Conservation (phyloP, 148 eudicot species). For the Linanthus parryae region DNA sequence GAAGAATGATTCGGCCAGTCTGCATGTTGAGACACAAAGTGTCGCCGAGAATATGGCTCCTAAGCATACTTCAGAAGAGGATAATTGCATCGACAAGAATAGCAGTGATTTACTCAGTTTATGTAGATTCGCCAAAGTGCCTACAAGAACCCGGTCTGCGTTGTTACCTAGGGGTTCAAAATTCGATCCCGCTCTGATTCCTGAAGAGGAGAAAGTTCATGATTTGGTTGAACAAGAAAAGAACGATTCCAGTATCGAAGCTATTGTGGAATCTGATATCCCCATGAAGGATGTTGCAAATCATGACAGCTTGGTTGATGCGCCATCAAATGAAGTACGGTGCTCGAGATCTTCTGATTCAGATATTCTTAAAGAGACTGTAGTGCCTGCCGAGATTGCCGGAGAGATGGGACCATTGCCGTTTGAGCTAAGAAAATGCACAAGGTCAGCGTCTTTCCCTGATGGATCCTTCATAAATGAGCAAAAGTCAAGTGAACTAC, state of each 20-base stretch:
- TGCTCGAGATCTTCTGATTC: slow-evolving; percentile 24
- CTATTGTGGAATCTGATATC: slow-evolving; percentile 20
- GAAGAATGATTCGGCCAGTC: slow-evolving; percentile 14
- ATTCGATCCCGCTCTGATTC: slow-evolving; percentile 21
- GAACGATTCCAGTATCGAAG: slow-evolving; percentile 14
- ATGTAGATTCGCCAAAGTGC: slow-evolving; percentile 35
- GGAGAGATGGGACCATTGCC: slow-evolving; percentile 12
- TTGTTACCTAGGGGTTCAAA: slow-evolving; percentile 23
- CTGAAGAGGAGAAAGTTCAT: slow-evolving; percentile 20
- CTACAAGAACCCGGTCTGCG: slow-evolving; percentile 45
- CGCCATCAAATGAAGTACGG: slow-evolving; percentile 18
- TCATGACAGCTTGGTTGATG: slow-evolving; percentile 26
- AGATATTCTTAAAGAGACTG: slow-evolving; percentile 14
- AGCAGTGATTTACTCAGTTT: slow-evolving; percentile 25
- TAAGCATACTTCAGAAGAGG: slow-evolving; percentile 21
- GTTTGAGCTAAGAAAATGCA: slow-evolving; percentile 18
- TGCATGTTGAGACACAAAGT: slow-evolving; percentile 25
- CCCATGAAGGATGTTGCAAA: slow-evolving; percentile 20
- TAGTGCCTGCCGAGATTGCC: slow-evolving; percentile 18
- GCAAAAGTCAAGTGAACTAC: slow-evolving; percentile 39
- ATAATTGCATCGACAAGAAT: slow-evolving; percentile 19
- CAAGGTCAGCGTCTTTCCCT: slow-evolving; percentile 27
- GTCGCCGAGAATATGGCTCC: slow-evolving; percentile 20
- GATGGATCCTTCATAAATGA: slow-evolving; percentile 30
- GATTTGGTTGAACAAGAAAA: slow-evolving; percentile 23